Conservation (phyloP, 129 eudicot species). For the Erigeron canadensis region DNA sequence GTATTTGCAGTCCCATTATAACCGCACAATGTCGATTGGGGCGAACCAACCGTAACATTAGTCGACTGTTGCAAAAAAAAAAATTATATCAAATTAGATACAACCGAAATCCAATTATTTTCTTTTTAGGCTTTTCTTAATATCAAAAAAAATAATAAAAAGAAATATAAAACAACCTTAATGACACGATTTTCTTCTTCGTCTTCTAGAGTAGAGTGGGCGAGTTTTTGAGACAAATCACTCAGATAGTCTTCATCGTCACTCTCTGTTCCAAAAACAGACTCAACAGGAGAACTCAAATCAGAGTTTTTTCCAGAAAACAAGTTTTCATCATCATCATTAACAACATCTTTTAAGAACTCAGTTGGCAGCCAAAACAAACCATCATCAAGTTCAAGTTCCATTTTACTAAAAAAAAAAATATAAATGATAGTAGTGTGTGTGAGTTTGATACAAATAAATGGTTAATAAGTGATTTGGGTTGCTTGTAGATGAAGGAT, state of each 20-base stretch:
- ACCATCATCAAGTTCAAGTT: slow-evolving; percentile 47
- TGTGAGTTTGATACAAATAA: neutral
- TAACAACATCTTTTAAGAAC: slow-evolving; percentile 62
- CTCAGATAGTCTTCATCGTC: slow-evolving; percentile 67
- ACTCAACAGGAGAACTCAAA: slow-evolving; percentile 63
- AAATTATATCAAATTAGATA: neutral
- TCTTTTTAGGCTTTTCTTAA: no score
- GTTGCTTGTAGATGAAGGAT: slow-evolving; percentile 46
- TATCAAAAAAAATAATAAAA: neutral
- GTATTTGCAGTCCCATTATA: slow-evolving; percentile 50
- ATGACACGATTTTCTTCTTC: slow-evolving; percentile 17
- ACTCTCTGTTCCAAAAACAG: slow-evolving; percentile 76
- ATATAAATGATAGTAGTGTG: neutral
- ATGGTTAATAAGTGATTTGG: neutral
- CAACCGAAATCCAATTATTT: no score
- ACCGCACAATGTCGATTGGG: slow-evolving; percentile 68
- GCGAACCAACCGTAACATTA: slow-evolving; percentile 54
- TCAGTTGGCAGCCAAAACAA: slow-evolving; percentile 87
- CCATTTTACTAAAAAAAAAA: slow-evolving; percentile 23
- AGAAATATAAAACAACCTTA: neutral
- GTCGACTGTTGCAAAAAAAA: slow-evolving; percentile 24
- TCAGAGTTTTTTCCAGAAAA: slow-evolving; percentile 42
- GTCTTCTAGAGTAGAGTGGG: slow-evolving; percentile 41
- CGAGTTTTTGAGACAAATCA: slow-evolving; percentile 45
- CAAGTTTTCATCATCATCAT: slow-evolving; percentile 12